Base-by-base conservation (phyloP, 2,329 filamentous ascomycete genomes). In the Passalora sequoiae region DNA sequence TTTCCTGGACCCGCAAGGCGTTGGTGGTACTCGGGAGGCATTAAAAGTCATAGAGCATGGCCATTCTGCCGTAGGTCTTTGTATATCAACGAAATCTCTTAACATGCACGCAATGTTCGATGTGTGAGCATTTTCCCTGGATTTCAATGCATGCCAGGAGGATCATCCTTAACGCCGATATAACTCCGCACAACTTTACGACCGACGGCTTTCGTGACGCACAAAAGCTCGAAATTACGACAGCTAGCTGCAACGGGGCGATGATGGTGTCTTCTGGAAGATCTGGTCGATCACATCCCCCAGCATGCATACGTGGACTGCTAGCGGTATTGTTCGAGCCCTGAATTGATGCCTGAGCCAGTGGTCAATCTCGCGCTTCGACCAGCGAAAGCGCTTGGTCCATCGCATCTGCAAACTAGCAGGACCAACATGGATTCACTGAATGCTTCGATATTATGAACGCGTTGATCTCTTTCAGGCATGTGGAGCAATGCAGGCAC, bases 31-130 rank as follows among this genome's bases (percentile, higher is more conserved):
- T 43, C 22, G 12, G 15, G 36, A 15, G 29, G 29, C 29, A 44
- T 40, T 32, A 17, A 29, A 24, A 33, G 17, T 19, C 33, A 32
- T 44, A 39, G 36, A 44, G 40, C 32, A 43, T 37, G 25, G 40
- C 31, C 27, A 16, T 22, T 30, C 22, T 16, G 15, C 8, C 4
- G 16, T 12, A 6, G 16, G 24, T 7, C 24, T 20, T 35, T 40
- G 36, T 44, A 40, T 29, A 44, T 44, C 42, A 42, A 36, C 19
- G 9, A 21, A 22, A 21, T 36, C 20, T 24, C 17, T 6, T n/a
- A 21, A 5, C 10, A 17, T 24, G 33, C 33, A 20, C 24, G 31
- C 20, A 6, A 24, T 9, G n/a, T n/a, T 36, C 17, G 19, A n/a
- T 9, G 13, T 17, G n/a, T 12, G 3, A 21, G 7, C 12, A 36